Conservation (phyloP, 2,329 filamentous ascomycete genomes). For the Mycocentrospora acerina region DNA sequence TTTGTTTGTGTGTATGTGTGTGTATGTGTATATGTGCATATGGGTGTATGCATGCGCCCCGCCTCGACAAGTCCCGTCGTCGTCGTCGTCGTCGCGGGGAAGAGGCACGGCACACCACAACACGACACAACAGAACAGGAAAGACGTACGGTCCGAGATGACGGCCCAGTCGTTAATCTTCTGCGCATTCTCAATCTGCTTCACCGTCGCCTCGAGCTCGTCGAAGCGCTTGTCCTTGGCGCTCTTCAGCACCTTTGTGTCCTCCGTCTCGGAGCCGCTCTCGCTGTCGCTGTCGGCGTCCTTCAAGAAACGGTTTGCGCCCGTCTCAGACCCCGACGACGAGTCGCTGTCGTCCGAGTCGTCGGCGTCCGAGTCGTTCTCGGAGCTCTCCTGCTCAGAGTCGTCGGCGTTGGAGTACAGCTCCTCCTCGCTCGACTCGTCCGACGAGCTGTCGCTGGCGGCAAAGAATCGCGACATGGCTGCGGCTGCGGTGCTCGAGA, state of each 20-base stretch:
- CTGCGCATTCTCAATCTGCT: constrained; percentile 90
- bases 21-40: no score
- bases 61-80: no score
- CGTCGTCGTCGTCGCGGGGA: no score
- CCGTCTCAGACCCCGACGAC: constrained; percentile 62
- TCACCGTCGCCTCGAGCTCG: constrained; percentile 87
- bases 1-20: no score
- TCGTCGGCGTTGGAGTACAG: constrained; percentile 79
- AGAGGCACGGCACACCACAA: no score
- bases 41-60: no score
- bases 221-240: constrained; percentile 97
- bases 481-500: constrained; percentile 21
- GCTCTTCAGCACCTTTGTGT: constrained; percentile 86
- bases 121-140: not conserved
- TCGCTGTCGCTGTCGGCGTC: constrained; percentile 77
- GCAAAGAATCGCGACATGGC: constrained; percentile 87
- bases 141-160: constrained; percentile 75
- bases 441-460: constrained; percentile 91
- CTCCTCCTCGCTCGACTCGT: constrained; percentile 93
- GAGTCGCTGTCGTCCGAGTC: constrained; percentile 57
- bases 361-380: constrained; percentile 59
- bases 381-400: constrained; percentile 44
- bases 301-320: constrained; percentile 81
- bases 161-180: constrained; percentile 98
- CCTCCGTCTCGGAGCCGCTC: constrained; percentile 80